A percentile compares a stretch with the other conserved stretches of the same genome.
phyloP scores from a whole-genome alignment of 441 rosid genomes.

The Cnidoscolus chayamansa region DNA sequence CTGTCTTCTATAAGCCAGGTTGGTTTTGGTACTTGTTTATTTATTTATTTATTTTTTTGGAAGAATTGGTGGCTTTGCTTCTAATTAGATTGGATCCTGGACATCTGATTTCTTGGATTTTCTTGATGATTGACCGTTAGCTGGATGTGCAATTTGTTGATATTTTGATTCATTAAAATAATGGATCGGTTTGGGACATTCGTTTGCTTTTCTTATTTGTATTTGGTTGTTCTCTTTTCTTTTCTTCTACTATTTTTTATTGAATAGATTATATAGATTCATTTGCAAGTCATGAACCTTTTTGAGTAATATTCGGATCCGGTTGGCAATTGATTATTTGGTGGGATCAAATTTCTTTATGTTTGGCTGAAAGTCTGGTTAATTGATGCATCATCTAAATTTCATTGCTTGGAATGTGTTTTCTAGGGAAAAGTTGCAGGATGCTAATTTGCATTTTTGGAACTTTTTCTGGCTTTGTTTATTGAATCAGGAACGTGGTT shows the following conservation, averaged over 20 bases:
- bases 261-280: neutral
- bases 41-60: neutral
- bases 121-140: neutral
- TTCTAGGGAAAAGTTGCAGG: no score
- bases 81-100: neutral
- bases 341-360: neutral
- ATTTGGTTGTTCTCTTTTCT: neutral
- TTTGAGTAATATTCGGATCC: neutral
- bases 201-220: neutral
- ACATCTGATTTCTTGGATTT: neutral
- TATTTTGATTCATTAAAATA: conserved; percentile 8
- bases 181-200: neutral
- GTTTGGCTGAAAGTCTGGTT: neutral
- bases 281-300: neutral
- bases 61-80: neutral
- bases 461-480: neutral
- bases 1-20: conserved; percentile 86
- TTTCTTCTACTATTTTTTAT: neutral
- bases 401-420: neutral
- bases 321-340: neutral
- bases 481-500: neutral
- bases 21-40: neutral
- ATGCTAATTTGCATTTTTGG: neutral
- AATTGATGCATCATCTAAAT: neutral
- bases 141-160: neutral